Conservation (phyloP, 257 asterid species). For the Solanum appendiculatum region DNA sequence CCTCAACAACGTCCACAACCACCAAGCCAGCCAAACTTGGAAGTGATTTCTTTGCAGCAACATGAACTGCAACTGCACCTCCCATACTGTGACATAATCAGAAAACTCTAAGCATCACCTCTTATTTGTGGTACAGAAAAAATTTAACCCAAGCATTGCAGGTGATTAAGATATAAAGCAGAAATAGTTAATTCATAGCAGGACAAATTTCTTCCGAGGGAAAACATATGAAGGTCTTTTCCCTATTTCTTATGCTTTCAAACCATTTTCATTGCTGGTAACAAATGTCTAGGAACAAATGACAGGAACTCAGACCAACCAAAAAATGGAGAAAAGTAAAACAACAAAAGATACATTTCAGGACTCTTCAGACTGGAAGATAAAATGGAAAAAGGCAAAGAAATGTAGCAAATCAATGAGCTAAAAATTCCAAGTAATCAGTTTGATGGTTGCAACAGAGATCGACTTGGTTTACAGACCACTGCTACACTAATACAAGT, state of each 20-base stretch:
- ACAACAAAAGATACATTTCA: neutral
- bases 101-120: neutral
- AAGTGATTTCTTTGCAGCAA: slow-evolving; percentile 75
- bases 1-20: slow-evolving; percentile 99
- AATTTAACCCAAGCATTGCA: neutral
- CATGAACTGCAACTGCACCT: slow-evolving; percentile 85
- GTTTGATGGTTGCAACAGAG: neutral
- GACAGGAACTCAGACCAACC: neutral
- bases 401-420: neutral
- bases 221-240: neutral
- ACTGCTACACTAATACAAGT: neutral
- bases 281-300: neutral
- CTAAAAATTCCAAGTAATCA: neutral
- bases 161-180: neutral
- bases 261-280: neutral
- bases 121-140: neutral
- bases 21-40: slow-evolving; percentile 77
- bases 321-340: neutral
- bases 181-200: neutral
- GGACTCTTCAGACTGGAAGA: neutral
- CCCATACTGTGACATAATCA: slow-evolving; percentile 56
- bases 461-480: neutral
- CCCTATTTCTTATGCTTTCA: neutral
- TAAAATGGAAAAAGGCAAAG: neutral
- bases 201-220: neutral